Evolutionary conservation across 345 rosid species (phyloP).

Genomic region (Sonneratia alba): DNA sequence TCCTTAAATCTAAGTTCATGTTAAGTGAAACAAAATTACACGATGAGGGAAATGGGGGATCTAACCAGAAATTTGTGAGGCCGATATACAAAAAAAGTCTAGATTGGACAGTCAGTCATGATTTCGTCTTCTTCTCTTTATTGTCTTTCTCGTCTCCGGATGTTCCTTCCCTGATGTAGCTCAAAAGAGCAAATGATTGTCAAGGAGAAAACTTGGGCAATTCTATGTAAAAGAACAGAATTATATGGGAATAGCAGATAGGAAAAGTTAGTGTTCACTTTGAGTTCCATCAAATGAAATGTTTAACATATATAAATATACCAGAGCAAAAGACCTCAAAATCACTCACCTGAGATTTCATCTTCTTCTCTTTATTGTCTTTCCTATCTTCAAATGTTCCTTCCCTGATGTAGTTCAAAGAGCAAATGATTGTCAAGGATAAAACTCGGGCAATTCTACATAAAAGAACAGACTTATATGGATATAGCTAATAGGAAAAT

Average conservation of each 20-base stretch:
- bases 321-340: background rate
- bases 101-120: background rate
- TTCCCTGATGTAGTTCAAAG: background rate
- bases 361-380: background rate
- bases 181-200: background rate
- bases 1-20: background rate
- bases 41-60: background rate
- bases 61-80: background rate
- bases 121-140: background rate
- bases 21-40: background rate
- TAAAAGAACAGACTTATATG: no score
- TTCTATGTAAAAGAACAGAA: background rate
- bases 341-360: slow-evolving; percentile 1
- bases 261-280: background rate
- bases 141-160: background rate
- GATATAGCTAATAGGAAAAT: background rate
- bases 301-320: background rate
- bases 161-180: background rate
- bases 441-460: background rate
- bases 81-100: background rate
- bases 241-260: background rate
- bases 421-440: background rate
- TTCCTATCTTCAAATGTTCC: background rate
- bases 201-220: background rate
- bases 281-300: background rate